Base-by-base conservation (phyloP, 768 basidiomycete species). In the Lanmaoa pseudosensibilis region DNA sequence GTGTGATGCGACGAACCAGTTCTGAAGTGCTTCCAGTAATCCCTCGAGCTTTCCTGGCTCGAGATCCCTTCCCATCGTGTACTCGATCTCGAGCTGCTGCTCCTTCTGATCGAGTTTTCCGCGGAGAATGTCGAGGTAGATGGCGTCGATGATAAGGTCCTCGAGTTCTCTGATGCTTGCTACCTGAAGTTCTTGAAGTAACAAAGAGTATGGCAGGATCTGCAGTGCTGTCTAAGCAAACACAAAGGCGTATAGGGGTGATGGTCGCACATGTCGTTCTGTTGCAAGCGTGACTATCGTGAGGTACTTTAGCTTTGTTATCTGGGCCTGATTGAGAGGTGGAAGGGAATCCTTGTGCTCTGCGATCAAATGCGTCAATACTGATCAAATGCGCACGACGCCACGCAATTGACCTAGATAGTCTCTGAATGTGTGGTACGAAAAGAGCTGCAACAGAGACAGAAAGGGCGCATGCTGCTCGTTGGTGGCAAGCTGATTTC, bases 61-160 rank as follows among this genome's bases (percentile, higher is more conserved):
- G n/a, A 98, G 76, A 73, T 99, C 96, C 52, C 96, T 75, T 0
- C 96, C 96, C 79, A 94, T 87, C 0, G 90, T 92, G 66, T 92
- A 94, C 72, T 96, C 91, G 36, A 98, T 86, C 71, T 96, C 91
- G 55, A 98, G 79, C 61, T 93, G 87, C 60, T 86, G 84, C 63
- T 91, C 83, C 69, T 92, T 91, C 74, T 98, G 96, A 73, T 98
- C 94, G 47, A 99, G 86, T 67, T 92, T 94, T 11, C 94, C 96
- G 48, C 85, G 85, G 37, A 99, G 79, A 38, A 97, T 77, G 69
- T 92, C 90, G 39, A 91, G 84, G 74, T 98, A 98, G 72, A 98
- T 94, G 12, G 90, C 90, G 65, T 98, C 94, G 71, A 99, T 98
- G 68, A 98, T 91, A 60, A 98, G 84, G 73, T 98, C 95, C 71